phyloP scores from a whole-genome alignment of 495 filamentous ascomycete genomes.

The Neurospora cerealis region DNA sequence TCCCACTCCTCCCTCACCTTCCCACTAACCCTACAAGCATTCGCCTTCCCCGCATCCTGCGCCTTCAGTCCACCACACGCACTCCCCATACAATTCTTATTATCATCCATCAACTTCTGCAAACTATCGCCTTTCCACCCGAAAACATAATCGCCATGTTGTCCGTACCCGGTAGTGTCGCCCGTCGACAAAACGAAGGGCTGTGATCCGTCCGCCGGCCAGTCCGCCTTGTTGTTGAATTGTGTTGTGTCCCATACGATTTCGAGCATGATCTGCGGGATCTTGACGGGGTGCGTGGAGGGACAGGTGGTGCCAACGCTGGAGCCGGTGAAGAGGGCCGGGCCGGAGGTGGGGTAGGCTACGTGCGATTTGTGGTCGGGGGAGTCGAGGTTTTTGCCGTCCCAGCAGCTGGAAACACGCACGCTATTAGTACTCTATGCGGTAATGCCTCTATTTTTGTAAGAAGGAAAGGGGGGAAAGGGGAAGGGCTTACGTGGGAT shows the following conservation, averaged over 20 bases:
- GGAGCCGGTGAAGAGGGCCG: conserved; percentile 11
- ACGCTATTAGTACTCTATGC: too few relatives aligned
- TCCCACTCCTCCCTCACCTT: conserved; percentile 30
- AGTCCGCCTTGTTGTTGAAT: conserved; percentile 11
- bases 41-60: conserved; percentile 28
- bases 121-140: conserved; percentile 11
- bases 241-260: conserved; percentile 11
- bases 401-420: conserved; percentile 46
- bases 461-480: conserved; percentile 32
- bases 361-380: conserved; percentile 56
- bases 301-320: conserved; percentile 3
- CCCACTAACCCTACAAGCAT: conserved; percentile 27
- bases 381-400: conserved; percentile 47
- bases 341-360: conserved; percentile 42
- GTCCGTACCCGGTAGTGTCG: conserved; percentile 8
- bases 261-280: conserved; percentile 12
- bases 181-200: conserved; percentile 7
- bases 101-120: conserved; percentile 10
- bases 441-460: too few relatives aligned
- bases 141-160: conserved; percentile 10
- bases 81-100: conserved; percentile 20
- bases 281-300: conserved; percentile 8
- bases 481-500: conserved; percentile 37
- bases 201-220: conserved; percentile 7
- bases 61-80: conserved; percentile 25